Evolutionary conservation across 106 monocot genomes (phyloP).

Genomic region (Dendrobium chrysotoxum): DNA sequence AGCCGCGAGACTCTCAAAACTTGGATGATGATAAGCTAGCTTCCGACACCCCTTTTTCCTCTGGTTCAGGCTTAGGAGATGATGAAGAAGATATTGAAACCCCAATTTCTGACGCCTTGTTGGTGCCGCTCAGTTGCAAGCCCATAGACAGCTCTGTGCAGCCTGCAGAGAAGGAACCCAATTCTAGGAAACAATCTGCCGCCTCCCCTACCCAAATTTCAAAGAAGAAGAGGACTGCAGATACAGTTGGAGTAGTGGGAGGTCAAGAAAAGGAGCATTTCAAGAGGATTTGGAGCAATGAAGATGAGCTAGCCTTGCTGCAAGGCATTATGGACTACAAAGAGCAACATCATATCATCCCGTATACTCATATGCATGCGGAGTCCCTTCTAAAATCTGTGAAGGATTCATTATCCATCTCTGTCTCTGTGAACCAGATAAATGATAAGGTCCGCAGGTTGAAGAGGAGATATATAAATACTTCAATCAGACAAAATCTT

Average conservation of each 20-base stretch:
- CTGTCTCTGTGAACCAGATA: neutral
- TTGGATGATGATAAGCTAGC: neutral
- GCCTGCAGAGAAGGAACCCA: neutral
- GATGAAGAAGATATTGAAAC: neutral
- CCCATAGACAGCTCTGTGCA: neutral
- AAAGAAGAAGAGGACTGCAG: neutral
- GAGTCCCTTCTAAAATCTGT: neutral
- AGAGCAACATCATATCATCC: neutral
- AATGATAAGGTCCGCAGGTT: neutral
- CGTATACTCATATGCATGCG: neutral
- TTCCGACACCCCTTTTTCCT: neutral
- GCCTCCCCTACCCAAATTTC: neutral
- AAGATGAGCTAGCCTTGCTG: neutral
- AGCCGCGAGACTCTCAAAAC: neutral
- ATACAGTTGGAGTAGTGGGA: neutral
- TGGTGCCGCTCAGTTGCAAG: neutral
- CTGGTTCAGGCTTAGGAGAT: neutral
- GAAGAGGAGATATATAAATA: neutral
- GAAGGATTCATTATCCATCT: neutral
- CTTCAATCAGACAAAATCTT: neutral
- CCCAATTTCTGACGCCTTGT: neutral
- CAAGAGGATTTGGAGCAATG: neutral
- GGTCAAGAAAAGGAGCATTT: neutral
- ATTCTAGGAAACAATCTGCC: neutral
- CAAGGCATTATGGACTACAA: conserved; percentile 3